These are phyloP conservation scores for Annulohypoxylon nitens DNA, from an alignment of 495 filamentous ascomycete species.

Conservation along the genomic window DNA sequence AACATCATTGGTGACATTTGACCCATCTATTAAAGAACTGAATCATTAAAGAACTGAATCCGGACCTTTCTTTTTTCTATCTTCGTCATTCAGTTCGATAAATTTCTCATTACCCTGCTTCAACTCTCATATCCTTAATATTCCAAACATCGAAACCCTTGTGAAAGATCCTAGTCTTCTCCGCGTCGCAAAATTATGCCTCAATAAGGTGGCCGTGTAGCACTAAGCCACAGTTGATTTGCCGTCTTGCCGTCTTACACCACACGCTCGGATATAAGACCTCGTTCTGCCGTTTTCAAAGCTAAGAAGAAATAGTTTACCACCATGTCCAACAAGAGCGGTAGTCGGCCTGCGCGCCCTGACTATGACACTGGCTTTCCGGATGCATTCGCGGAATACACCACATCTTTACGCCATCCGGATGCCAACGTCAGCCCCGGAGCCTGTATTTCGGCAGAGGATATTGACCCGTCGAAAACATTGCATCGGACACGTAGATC, in stretches of 20 bases:
- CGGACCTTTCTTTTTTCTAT: not conserved
- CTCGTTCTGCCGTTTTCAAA: not conserved
- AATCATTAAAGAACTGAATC: not conserved
- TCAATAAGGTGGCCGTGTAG: conserved; percentile 11
- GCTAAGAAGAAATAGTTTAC: conserved; percentile 25
- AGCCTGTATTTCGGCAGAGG: conserved; percentile 50
- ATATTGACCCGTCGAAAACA: conserved; percentile 48
- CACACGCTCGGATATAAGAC: conserved; percentile 5
- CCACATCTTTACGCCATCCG: conserved; percentile 50
- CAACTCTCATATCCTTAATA: not conserved
- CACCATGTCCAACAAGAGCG: conserved; percentile 45
- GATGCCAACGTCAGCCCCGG: conserved; percentile 47
- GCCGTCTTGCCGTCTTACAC: conserved; percentile 1
- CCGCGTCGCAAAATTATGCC: conserved; percentile 17
- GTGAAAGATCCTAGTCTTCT: conserved; percentile 10
- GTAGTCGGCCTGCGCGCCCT: conserved; percentile 45
- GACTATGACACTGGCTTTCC: conserved; percentile 51
- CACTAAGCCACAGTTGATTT: conserved; percentile 11
- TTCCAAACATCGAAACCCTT: not conserved
- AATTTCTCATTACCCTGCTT: not conserved
- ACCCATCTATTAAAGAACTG: conserved; percentile 1
- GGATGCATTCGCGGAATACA: conserved; percentile 48
- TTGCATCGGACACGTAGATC: conserved; percentile 48
- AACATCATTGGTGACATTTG: conserved; percentile 18
- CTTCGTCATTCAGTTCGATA: not conserved